Evolutionary conservation across 805 yeast genomes (phyloP).

Genomic region (Yamadazyma scolyti): DNA sequence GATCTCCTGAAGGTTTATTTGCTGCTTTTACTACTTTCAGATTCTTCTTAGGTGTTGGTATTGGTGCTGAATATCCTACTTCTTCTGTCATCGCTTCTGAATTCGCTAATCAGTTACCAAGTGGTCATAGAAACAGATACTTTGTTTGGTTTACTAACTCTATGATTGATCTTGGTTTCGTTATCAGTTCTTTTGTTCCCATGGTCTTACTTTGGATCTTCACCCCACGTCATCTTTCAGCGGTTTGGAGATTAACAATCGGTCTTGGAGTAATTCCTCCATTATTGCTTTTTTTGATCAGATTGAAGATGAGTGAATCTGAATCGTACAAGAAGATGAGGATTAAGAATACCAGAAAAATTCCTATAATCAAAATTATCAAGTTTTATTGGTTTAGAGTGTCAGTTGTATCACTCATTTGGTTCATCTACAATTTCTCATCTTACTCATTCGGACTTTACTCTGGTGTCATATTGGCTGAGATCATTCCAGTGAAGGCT

Average conservation of each 20-base stretch:
- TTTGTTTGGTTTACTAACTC: conserved; percentile 85
- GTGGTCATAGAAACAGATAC: conserved; percentile 85
- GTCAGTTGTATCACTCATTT: conserved; percentile 63
- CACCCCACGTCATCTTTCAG: conserved; percentile 61
- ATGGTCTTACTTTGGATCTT: conserved; percentile 84
- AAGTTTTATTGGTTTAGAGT: conserved; percentile 86
- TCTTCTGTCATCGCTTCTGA: conserved; percentile 94
- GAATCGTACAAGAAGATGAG: conserved; percentile 66
- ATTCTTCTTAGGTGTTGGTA: conserved; percentile 84
- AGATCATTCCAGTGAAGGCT: conserved; percentile 41
- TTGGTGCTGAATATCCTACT: conserved; percentile 94
- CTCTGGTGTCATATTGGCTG: conserved; percentile 64
- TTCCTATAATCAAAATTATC: conserved; percentile 66
- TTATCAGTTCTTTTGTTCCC: conserved; percentile 79
- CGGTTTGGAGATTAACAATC: conserved; percentile 88
- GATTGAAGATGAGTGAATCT: conserved; percentile 73
- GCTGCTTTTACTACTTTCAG: conserved; percentile 82
- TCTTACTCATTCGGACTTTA: conserved; percentile 85
- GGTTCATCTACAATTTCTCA: conserved; percentile 91
- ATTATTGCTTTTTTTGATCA: conserved; percentile 66
- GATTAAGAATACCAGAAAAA: conserved; percentile 52
- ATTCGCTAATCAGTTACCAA: conserved; percentile 72
- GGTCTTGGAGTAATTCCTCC: conserved; percentile 93
- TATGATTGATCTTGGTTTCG: conserved; percentile 87
- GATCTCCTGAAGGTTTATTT: conserved; percentile 70